These are phyloP conservation scores for Candida dubliniensis DNA, from an alignment of 1,139 yeast genomes.

Conservation along the genomic window DNA sequence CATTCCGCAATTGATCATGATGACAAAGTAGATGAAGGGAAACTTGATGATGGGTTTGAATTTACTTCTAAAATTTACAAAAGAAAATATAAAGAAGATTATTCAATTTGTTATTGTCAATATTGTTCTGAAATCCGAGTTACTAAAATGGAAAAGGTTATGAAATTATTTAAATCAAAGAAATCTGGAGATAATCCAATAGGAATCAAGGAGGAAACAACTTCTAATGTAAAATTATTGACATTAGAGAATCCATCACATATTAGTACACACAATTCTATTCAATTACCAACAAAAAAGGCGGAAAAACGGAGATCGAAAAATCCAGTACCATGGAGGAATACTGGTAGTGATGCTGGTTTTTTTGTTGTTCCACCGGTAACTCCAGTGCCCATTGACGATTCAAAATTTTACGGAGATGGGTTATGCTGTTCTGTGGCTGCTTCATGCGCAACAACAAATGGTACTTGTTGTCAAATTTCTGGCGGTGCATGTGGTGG, in stretches of 20 bases:
- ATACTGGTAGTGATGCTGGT: not conserved
- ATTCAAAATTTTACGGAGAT: not conserved
- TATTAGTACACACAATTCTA: not conserved
- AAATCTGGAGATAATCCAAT: not conserved
- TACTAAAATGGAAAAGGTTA: not conserved
- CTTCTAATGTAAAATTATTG: not conserved
- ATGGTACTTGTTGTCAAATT: conserved; percentile 1
- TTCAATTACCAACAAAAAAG: not conserved
- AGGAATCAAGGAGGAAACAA: not conserved
- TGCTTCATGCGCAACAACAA: not conserved
- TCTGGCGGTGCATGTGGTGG: conserved; percentile 4
- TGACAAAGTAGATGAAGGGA: conserved; percentile 15
- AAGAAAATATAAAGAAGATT: conserved; percentile 13
- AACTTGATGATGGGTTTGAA: conserved; percentile 13
- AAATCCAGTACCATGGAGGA: not conserved
- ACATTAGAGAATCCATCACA: not conserved
- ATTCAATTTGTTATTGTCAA: conserved; percentile 18
- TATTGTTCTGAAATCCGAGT: conserved; percentile 11
- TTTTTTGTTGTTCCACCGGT: not conserved
- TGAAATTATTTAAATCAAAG: not conserved
- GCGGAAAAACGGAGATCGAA: not conserved
- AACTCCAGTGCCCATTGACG: not conserved
- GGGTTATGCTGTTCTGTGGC: not conserved
- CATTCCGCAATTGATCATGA: conserved; percentile 17
- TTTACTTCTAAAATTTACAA: conserved; percentile 16